Conservation (phyloP, 768 basidiomycete genomes). For the Hypsizygus marmoreus region DNA sequence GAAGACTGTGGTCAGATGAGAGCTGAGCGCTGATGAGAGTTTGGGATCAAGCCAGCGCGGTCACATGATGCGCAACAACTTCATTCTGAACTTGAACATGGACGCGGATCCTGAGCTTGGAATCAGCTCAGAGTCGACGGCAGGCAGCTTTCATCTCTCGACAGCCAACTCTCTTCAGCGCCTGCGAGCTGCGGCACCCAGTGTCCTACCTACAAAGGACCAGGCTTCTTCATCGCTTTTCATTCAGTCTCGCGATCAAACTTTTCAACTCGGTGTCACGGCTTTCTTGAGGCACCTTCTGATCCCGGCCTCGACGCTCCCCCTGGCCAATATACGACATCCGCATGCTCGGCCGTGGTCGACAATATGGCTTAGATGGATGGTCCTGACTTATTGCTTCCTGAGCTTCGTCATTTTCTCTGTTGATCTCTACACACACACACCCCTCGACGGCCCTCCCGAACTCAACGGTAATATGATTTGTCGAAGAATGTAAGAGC, state of each 20-base stretch:
- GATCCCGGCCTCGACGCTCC: conserved; percentile 13
- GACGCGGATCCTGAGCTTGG: too few relatives aligned
- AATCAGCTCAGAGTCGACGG: conserved; percentile 20
- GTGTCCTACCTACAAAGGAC: conserved; percentile 11
- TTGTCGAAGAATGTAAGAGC: not conserved
- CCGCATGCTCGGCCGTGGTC: conserved; percentile 27
- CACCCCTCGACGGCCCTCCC: conserved; percentile 1
- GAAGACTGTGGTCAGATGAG: too few relatives aligned
- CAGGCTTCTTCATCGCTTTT: not conserved
- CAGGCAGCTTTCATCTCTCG: conserved; percentile 48
- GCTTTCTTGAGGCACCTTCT: conserved; percentile 13
- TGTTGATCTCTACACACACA: conserved; percentile 27
- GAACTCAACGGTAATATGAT: not conserved
- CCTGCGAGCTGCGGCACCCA: conserved; percentile 26
- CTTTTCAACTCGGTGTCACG: conserved; percentile 10
- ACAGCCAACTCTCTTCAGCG: conserved; percentile 44
- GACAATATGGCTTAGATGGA: conserved; percentile 32
- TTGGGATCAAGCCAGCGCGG: too few relatives aligned
- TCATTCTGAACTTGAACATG: too few relatives aligned
- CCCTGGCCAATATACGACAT: conserved; percentile 17
- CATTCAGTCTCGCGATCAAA: conserved; percentile 12
- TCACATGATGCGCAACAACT: too few relatives aligned
- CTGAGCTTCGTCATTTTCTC: conserved; percentile 42
- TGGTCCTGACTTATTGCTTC: conserved; percentile 40
- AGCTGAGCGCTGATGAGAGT: too few relatives aligned